Conservation (phyloP, 352 stramenopile species). For the Phytophthora litchii region DNA sequence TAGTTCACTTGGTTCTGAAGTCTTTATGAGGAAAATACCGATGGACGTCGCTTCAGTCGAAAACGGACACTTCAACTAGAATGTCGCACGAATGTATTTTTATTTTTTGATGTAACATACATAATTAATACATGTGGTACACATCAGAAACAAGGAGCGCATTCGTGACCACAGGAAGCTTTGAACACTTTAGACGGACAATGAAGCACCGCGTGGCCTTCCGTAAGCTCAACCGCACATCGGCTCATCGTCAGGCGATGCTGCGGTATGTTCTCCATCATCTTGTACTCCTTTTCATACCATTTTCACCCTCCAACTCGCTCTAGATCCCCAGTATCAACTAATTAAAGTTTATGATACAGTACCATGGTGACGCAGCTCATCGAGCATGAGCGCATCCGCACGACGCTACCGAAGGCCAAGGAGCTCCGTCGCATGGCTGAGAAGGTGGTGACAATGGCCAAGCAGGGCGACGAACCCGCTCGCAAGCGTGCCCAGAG, state of each 20-base stretch:
- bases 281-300: neutral
- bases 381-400: slow-evolving; percentile 98
- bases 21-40: neutral
- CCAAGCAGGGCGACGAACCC: slow-evolving; percentile 91
- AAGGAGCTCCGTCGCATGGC: slow-evolving; percentile 95
- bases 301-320: neutral
- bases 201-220: slow-evolving; percentile 90
- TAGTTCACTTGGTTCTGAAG: neutral
- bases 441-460: slow-evolving; percentile 95
- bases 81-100: no score
- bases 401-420: slow-evolving; percentile 96
- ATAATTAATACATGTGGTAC: no score
- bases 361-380: slow-evolving; percentile 97
- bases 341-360: slow-evolving; percentile 12
- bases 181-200: slow-evolving; percentile 1
- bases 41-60: no score
- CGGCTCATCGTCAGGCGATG: slow-evolving; percentile 96
- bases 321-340: slow-evolving; percentile 8
- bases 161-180: slow-evolving; percentile 33
- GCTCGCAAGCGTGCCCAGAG: slow-evolving; percentile 80
- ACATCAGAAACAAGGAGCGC: neutral
- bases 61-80: slow-evolving; percentile 13
- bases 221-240: slow-evolving; percentile 93
- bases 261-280: slow-evolving; percentile 78
- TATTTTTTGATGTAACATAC: no score